Evolutionary conservation across 345 rosid species (phyloP), one percentile per base, ranked within the genome.

Genomic region (Citrus sinensis): DNA sequence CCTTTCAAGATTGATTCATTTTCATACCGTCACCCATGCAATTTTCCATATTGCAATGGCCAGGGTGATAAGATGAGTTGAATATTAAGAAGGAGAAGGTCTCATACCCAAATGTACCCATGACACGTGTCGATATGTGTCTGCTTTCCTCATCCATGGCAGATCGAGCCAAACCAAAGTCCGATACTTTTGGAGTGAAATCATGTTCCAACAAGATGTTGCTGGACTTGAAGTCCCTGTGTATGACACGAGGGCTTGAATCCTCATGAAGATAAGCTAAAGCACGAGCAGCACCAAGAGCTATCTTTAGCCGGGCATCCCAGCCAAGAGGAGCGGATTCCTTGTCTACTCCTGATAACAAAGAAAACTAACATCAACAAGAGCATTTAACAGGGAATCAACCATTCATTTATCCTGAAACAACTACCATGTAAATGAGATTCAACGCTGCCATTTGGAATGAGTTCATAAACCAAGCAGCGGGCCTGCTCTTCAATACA

Each of bases 261-360:
- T 96, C 99, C 89, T 96, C 98, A 63, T 96, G 99, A 73, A 96
- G 85, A 86, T 96, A 96, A 59, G 98, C 97, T 55, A 96, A 86
- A 54, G 98, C 99, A 75, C 98, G 94, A 34, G 97, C 99, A 13
- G 98, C 93, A 83, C 99, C 98, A 27, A 96, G 94, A 61, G 99
- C 99, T 82, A 96, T 92, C 87, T 94, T 94, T 80, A 96, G 85
- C 75, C 99, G 80, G 76, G 98, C 85, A 66, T 88, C 91, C 99
- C 99, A 96, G 82, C 93, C 87, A 70, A 96, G 92, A 7, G 97
- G 96, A 35, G 91, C 82, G 67, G 88, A 79, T 80, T 87, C 94
- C 87, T 88, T 91, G 85, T 96, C 95, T 40, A 85, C 80, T 74
- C 97, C 97, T 95, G 86, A 58, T 30, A 82, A 61, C 35, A 63